A percentile compares a stretch with the other conserved stretches of the same genome.
Conservation (phyloP, 2,329 filamentous ascomycete genomes). For the Penicillium concentricum region DNA sequence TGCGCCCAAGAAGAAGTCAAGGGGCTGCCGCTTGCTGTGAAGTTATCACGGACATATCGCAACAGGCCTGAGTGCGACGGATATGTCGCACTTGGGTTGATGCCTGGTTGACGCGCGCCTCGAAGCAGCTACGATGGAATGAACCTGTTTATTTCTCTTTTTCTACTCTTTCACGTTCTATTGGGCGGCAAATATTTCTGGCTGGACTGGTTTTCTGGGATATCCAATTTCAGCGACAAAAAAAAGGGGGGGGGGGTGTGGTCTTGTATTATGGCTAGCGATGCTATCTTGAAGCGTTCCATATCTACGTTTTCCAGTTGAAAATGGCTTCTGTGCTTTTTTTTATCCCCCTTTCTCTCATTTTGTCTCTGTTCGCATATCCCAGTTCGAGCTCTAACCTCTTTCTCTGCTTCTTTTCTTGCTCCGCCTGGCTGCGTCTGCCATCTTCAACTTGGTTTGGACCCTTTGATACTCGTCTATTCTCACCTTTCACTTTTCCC, state of each 20-base stretch:
- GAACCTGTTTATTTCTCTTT: slow-evolving; percentile 24
- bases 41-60: slow-evolving; percentile 2
- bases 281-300: slow-evolving; percentile 17
- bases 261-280: slow-evolving; percentile 16
- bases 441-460: slow-evolving; percentile 7
- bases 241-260: background rate
- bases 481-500: slow-evolving; percentile 4
- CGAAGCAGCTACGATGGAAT: slow-evolving; percentile 29
- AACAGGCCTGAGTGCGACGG: slow-evolving; percentile 12
- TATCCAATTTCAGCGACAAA: slow-evolving; percentile 14
- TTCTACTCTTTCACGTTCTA: slow-evolving; percentile 13
- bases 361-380: slow-evolving; percentile 8
- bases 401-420: slow-evolving; percentile 10
- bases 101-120: slow-evolving; percentile 10
- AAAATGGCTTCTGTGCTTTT: slow-evolving; percentile 7
- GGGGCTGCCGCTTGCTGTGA: slow-evolving; percentile 67
- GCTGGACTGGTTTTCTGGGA: slow-evolving; percentile 14
- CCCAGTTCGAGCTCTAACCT: background rate
- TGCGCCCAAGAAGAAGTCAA: slow-evolving; percentile 74
- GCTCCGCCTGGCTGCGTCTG: slow-evolving; percentile 16
- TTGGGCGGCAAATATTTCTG: slow-evolving; percentile 14
- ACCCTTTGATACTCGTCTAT: background rate
- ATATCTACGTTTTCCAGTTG: slow-evolving; percentile 10
- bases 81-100: slow-evolving; percentile 3
- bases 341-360: background rate